Base-by-base conservation (phyloP, 352 stramenopile genomes). In the Phytophthora cryptogea region DNA sequence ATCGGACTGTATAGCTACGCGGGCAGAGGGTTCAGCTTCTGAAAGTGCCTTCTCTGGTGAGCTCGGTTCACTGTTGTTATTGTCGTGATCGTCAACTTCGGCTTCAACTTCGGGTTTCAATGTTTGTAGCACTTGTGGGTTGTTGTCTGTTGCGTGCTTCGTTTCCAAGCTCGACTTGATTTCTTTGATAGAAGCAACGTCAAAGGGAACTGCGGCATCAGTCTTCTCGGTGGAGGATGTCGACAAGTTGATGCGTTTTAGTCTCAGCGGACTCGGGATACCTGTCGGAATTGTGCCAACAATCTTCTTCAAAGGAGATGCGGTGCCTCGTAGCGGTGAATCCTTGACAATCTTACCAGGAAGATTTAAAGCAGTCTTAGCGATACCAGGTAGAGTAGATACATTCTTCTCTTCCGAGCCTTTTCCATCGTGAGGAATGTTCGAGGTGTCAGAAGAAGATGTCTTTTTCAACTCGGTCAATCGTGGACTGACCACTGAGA, bases 81-180 rank as follows among this genome's bases (percentile, higher is more conserved):
- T 79, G 9, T 56, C 54, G 13, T 68, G 37, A 7, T 73, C 61
- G 9, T 76, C 60, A 9, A 16, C 37, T 17, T 77, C 65, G 8
- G 44, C 20, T 16, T 66, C 57, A 28, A 58, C 23, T 48, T 78
- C 67, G 31, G 66, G 59, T 16, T 65, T 67, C 23, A 42, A 63
- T 8, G 16, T 16, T 6, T 39, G 46, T 8, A 37, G 20, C 8
- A 54, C 45, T 7, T 64, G 49, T 30, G 56, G 52, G 8, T 47
- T 48, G 10, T 65, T 67, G 9, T 45, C 68, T 6, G 47, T 51
- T 0, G 52, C 54, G 52, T 91, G 78, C 56, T 87, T 89, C 8
- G 63, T 77, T 37, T 76, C 66, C 28, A 91, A 57, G 53, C 83
- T 72, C 4, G 63, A 70, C 31, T 78, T 80, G 53, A 89, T 87